Conservation (phyloP, 2,329 filamentous ascomycete species). For the Nothopassalora personata region DNA sequence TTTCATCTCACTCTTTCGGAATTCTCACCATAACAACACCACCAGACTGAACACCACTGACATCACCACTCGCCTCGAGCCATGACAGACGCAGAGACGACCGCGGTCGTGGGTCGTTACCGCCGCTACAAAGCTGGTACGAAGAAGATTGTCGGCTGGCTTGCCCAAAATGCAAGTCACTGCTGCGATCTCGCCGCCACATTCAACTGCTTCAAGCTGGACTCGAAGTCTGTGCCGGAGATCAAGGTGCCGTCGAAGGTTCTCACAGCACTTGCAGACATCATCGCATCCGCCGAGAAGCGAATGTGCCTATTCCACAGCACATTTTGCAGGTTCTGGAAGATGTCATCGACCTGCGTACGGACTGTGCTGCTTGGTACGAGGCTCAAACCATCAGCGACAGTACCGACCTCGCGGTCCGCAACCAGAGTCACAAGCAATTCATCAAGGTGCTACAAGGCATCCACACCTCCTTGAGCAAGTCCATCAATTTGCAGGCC, state of each 20-base stretch:
- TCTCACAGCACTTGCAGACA: background rate
- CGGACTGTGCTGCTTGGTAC: background rate
- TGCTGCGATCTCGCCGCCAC: no score
- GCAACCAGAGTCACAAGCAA: slow-evolving; percentile 8
- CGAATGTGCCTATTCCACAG: no score
- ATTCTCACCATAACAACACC: no score
- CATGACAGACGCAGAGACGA: no score
- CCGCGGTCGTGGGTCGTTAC: background rate
- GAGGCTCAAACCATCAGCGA: background rate
- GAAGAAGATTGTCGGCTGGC: background rate
- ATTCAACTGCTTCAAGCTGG: background rate
- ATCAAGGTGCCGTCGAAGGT: background rate
- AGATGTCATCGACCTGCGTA: background rate
- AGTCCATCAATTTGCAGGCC: no score
- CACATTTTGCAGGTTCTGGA: background rate
- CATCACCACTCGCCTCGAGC: no score
- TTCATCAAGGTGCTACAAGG: slow-evolving; percentile 10
- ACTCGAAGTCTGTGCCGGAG: background rate
- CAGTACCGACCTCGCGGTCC: background rate
- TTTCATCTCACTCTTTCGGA: no score
- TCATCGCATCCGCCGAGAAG: background rate
- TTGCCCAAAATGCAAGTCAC: background rate
- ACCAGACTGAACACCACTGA: no score
- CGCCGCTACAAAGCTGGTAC: background rate
- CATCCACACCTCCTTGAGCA: slow-evolving; percentile 2